These are phyloP conservation scores for Arabis alpina DNA, from an alignment of 345 rosid species.

Conservation along the genomic window DNA sequence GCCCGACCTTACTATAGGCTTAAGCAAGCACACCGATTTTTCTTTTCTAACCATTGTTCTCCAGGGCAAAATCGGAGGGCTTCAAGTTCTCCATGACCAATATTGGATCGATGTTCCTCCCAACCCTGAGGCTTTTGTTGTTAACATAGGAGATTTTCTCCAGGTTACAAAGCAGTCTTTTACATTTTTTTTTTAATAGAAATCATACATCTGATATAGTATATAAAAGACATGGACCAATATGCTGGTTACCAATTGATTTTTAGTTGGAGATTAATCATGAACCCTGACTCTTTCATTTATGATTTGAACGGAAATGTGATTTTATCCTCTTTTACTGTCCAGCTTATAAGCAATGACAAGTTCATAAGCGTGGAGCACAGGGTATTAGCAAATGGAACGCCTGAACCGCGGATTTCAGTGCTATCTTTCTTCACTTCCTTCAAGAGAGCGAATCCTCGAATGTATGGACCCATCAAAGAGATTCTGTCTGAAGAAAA, in stretches of 20 bases:
- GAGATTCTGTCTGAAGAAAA: constrained; percentile 34
- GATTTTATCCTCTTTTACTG: background rate
- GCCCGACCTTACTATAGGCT: constrained; percentile 57
- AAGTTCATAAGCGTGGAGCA: constrained; percentile 57
- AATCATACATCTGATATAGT: too few species aligned
- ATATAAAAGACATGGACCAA: too few species aligned
- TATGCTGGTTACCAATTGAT: too few species aligned
- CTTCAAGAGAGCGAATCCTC: background rate
- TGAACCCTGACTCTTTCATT: background rate
- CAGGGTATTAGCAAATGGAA: constrained; percentile 46
- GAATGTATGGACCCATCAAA: constrained; percentile 31
- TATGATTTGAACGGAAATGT: background rate
- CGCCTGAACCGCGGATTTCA: constrained; percentile 40
- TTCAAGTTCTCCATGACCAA: constrained; percentile 55
- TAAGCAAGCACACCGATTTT: constrained; percentile 51
- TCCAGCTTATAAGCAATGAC: constrained; percentile 53
- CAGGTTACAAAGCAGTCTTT: constrained; percentile 44
- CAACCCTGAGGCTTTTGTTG: constrained; percentile 52
- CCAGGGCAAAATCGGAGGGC: constrained; percentile 66
- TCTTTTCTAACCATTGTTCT: constrained; percentile 61
- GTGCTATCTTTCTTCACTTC: constrained; percentile 12
- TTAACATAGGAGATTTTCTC: constrained; percentile 66
- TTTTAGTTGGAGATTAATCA: too few species aligned
- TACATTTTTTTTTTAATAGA: too few species aligned
- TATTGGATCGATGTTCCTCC: constrained; percentile 61